Evolutionary conservation across 345 rosid genomes (phyloP), one percentile per base, ranked within the genome.

Genomic region (Eucalyptus cloeziana): DNA sequence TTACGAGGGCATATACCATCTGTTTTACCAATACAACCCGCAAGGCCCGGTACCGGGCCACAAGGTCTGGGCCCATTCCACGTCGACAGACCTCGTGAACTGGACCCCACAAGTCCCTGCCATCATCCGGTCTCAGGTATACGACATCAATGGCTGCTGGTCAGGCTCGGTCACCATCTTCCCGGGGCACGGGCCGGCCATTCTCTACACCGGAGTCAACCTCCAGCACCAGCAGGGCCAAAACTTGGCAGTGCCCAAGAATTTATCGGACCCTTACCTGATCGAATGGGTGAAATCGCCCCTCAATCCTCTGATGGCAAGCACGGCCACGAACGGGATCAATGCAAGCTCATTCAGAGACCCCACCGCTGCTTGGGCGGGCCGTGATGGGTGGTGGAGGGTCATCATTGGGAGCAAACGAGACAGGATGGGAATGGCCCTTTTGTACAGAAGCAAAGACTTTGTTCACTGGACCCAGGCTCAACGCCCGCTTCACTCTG

Each of bases 141-240:
- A 87, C 25, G 98, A 97, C 86, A 89, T 93, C 88, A 93, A 93
- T 24, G 98, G 98, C 16, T 89, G 95, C 86, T 97, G 96, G 97
- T 95, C 97, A 14, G 99, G 98, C 49, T 96, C 98, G 6, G 91
- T 92, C 86, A 96, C 98, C 6, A 88, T 96, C 86, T 94, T 96
- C 87, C 93, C 87, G 0, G 45, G 90, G 2, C 92, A 93, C 25
- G 89, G 87, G 88, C 99, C 98, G 21, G 95, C 89, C 5, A 94
- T 97, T 5, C 92, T 96, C 33, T 97, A 94, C 92, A 96, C 98
- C 9, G 98, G 97, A 62, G 91, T 91, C 16, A 83, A 94, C 91
- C 94, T 94, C 79, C 90, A 95, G 19, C 96, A 96, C 67, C 97
- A 87, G 6, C 97, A 96, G 51, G 95, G 89, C 49, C 95, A 96